phyloP scores from a whole-genome alignment of 805 yeast genomes.

The Yarrowia sp. region DNA sequence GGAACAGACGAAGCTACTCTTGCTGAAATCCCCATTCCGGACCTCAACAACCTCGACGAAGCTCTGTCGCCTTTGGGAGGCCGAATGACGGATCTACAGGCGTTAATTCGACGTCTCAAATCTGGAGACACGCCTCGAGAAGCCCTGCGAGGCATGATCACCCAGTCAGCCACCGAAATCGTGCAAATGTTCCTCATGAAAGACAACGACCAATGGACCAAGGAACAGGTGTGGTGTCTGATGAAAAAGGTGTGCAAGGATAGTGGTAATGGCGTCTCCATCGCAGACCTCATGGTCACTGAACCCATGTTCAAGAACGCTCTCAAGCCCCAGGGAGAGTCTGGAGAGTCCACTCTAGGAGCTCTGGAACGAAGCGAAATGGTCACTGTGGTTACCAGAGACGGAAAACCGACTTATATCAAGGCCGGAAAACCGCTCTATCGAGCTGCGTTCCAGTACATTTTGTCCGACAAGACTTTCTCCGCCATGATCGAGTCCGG shows the following conservation, averaged over 20 bases:
- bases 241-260: conserved; percentile 51
- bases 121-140: conserved; percentile 80
- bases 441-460: conserved; percentile 68
- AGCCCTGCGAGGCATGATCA: conserved; percentile 75
- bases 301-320: conserved; percentile 39
- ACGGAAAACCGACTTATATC: conserved; percentile 67
- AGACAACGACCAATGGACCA: conserved; percentile 49
- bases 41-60: conserved; percentile 45
- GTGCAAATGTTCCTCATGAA: conserved; percentile 64
- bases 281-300: conserved; percentile 31
- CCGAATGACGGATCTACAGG: conserved; percentile 88
- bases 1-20: conserved; percentile 26
- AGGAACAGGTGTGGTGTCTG: conserved; percentile 86
- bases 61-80: conserved; percentile 84
- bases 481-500: conserved; percentile 62
- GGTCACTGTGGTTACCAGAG: conserved; percentile 64
- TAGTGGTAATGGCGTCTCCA: conserved; percentile 26
- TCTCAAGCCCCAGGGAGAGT: conserved; percentile 36
- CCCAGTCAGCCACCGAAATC: conserved; percentile 82
- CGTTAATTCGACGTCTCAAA: conserved; percentile 79
- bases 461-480: conserved; percentile 56
- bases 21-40: not conserved
- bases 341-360: conserved; percentile 48
- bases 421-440: conserved; percentile 81
- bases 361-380: conserved; percentile 78